These are phyloP conservation scores for Diplocarpon rosae DNA, from an alignment of 2,329 filamentous ascomycete genomes.

Conservation along the genomic window DNA sequence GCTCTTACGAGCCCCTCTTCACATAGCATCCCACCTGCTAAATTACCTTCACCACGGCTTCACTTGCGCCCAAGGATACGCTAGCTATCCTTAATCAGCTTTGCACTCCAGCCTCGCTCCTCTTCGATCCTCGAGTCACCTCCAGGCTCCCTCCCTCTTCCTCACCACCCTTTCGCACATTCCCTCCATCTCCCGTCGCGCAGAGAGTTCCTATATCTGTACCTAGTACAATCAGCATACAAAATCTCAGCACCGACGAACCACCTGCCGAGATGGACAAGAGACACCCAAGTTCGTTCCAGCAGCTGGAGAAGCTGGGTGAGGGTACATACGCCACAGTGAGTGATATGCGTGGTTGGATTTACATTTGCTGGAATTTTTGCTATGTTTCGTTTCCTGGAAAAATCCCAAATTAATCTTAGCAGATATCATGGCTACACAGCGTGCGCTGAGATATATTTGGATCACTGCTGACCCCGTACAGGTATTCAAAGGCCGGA, in stretches of 20 bases:
- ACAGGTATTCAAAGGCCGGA: conserved; percentile 96
- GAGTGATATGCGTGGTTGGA: conserved; percentile 20
- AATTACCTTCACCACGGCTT: conserved; percentile 24
- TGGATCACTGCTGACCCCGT: conserved; percentile 10
- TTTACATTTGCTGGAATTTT: too few relatives aligned
- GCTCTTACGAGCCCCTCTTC: neutral
- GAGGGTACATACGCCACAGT: conserved; percentile 98
- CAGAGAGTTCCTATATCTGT: conserved; percentile 17
- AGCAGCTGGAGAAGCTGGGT: conserved; percentile 97
- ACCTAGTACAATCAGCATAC: conserved; percentile 27
- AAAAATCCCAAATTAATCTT: too few relatives aligned
- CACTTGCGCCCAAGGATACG: conserved; percentile 24
- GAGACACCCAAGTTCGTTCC: conserved; percentile 81
- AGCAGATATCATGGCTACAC: too few relatives aligned
- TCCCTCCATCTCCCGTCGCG: conserved; percentile 24
- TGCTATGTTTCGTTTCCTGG: too few relatives aligned
- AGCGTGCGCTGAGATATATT: too few relatives aligned
- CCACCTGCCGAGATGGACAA: conserved; percentile 60
- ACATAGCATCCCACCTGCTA: conserved; percentile 8
- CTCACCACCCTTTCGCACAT: conserved; percentile 21
- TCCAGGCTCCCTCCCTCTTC: conserved; percentile 24
- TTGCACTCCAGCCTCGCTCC: conserved; percentile 30
- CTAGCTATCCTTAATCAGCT: conserved; percentile 25
- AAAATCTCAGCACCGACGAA: conserved; percentile 22
- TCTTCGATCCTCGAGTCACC: conserved; percentile 32